phyloP scores from a whole-genome alignment of 306 rosid genomes.

The Rubus idaeus region DNA sequence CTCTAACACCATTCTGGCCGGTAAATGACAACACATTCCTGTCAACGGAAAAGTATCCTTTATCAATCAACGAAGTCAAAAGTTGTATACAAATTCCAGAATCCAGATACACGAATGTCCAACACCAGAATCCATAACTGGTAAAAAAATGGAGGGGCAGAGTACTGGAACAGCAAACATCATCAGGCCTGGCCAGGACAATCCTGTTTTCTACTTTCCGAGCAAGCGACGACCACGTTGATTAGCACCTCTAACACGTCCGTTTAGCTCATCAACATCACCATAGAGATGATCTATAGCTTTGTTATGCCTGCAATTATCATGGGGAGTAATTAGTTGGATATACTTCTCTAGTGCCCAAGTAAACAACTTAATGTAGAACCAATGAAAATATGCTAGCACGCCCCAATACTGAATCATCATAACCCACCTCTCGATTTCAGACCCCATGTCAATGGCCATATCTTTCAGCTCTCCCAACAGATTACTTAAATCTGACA shows the following conservation, averaged over 20 bases:
- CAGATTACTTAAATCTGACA: constrained; percentile 69
- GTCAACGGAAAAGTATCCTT: not conserved
- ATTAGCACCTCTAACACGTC: constrained; percentile 63
- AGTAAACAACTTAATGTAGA: not conserved
- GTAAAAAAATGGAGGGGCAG: not conserved
- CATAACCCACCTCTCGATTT: constrained; percentile 72
- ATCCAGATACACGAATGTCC: not conserved
- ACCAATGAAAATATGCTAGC: not conserved
- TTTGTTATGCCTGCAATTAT: constrained; percentile 62
- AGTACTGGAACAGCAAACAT: constrained; percentile 12
- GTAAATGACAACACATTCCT: not conserved
- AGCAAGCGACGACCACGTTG: constrained; percentile 77
- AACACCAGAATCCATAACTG: not conserved
- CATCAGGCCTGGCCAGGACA: constrained; percentile 14
- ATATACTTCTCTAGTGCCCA: not conserved
- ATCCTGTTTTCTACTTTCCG: constrained; percentile 48
- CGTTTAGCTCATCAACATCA: constrained; percentile 70
- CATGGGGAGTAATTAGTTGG: not conserved
- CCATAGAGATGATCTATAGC: constrained; percentile 45
- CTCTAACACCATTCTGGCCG: not conserved
- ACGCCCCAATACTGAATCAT: not conserved
- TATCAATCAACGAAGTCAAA: constrained; percentile 2
- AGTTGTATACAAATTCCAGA: constrained; percentile 11
- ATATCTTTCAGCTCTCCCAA: constrained; percentile 89
- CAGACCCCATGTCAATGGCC: constrained; percentile 96